Percentiles rank a stretch among this genome's conserved stretches.
Evolutionary conservation across 257 asterid species (phyloP).

Genomic region (Cynanchum wilfordii): DNA sequence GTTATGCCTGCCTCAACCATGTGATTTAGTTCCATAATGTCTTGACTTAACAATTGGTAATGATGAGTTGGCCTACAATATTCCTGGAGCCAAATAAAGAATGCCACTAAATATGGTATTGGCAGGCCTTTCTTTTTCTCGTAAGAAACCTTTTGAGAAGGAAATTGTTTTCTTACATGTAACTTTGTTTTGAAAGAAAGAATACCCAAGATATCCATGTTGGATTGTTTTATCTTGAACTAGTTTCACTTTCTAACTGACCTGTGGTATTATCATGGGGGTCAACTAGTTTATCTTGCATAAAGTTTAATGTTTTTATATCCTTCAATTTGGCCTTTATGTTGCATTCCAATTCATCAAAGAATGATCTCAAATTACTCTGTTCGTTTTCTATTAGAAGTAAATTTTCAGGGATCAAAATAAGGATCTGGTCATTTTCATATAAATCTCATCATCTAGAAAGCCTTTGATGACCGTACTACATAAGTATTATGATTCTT

Average conservation of each 20-base stretch:
- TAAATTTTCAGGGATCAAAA: neutral
- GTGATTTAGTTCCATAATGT: neutral
- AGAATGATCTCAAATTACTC: neutral
- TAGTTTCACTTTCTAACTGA: neutral
- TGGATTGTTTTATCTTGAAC: neutral
- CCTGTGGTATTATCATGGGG: neutral
- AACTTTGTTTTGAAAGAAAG: neutral
- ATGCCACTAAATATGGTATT: neutral
- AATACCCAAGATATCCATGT: neutral
- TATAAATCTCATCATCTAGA: neutral
- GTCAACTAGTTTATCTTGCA: neutral
- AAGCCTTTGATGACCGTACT: neutral
- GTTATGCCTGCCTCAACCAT: neutral
- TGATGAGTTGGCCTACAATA: neutral
- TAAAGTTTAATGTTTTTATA: neutral
- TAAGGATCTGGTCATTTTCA: neutral
- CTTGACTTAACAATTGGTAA: neutral
- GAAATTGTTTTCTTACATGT: neutral
- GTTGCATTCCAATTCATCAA: neutral
- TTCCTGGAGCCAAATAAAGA: neutral
- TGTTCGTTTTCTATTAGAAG: neutral
- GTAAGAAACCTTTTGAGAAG: neutral
- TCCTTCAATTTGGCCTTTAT: neutral
- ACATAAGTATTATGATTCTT: neutral
- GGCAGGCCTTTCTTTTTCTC: neutral